Percentiles rank a stretch among this genome's conserved stretches.
These are phyloP conservation scores for Xylariaceae sp. DNA, from an alignment of 2,329 filamentous ascomycete genomes.

Conservation along the genomic window DNA sequence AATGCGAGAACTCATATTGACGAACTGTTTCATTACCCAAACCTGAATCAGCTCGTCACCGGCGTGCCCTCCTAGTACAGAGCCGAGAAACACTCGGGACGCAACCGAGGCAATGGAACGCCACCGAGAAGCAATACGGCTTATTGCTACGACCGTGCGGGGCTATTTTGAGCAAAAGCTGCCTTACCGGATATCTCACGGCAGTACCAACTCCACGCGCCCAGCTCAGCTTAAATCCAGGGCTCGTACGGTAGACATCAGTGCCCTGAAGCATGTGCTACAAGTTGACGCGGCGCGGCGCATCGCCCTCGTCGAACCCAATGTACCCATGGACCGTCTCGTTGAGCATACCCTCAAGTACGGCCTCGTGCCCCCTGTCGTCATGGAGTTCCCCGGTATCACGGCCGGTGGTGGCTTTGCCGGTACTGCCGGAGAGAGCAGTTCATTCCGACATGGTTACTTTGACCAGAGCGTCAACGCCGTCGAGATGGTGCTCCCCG, in stretches of 20 bases:
- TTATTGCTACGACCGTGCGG: constrained; percentile 45
- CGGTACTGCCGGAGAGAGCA: constrained; percentile 68
- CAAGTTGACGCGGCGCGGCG: constrained; percentile 51
- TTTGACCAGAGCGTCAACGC: constrained; percentile 62
- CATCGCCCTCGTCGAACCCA: constrained; percentile 68
- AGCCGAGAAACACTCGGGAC: too few species aligned
- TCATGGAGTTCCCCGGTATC: constrained; percentile 75
- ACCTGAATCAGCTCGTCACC: too few species aligned
- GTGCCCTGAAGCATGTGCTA: constrained; percentile 59
- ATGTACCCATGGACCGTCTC: constrained; percentile 70
- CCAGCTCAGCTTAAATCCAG: constrained; percentile 40
- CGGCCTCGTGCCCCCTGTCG: constrained; percentile 65
- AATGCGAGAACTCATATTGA: too few species aligned
- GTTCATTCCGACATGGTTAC: constrained; percentile 66
- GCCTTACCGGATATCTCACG: constrained; percentile 73
- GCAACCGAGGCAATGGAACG: constrained; percentile 39
- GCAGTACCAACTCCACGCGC: constrained; percentile 71
- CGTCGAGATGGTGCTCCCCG: constrained; percentile 67
- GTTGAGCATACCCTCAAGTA: constrained; percentile 62
- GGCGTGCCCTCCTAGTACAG: too few species aligned
- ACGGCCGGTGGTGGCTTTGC: constrained; percentile 69
- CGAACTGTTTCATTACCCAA: too few species aligned
- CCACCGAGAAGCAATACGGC: constrained; percentile 45
- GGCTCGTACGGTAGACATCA: constrained; percentile 58
- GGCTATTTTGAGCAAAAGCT: constrained; percentile 44